Conservation (phyloP, 495 filamentous ascomycete genomes). For the Cetradonia linearis region DNA sequence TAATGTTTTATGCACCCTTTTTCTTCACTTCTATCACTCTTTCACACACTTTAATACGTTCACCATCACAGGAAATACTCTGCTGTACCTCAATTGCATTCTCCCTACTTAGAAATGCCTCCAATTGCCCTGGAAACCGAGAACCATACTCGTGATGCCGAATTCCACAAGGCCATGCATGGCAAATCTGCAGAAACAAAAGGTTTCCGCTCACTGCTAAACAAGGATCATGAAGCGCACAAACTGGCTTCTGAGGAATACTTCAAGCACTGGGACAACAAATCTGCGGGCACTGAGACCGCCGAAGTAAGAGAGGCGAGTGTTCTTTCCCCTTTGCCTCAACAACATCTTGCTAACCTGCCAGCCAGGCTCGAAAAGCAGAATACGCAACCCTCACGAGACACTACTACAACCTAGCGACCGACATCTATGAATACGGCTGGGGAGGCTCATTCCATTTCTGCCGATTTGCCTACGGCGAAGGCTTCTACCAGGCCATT, state of each 20-base stretch:
- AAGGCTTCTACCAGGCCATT: constrained; percentile 86
- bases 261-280: constrained; percentile 99
- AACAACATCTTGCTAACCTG: constrained; percentile 2
- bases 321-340: not conserved
- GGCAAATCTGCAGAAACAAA: constrained; percentile 64
- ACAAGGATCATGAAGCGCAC: constrained; percentile 74
- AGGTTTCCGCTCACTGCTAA: constrained; percentile 71
- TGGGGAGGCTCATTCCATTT: constrained; percentile 97
- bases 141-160: constrained; percentile 81
- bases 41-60: not conserved
- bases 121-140: constrained; percentile 69
- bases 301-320: constrained; percentile 65
- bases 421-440: constrained; percentile 94
- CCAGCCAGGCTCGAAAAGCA: constrained; percentile 56
- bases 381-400: constrained; percentile 94
- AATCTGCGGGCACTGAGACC: constrained; percentile 69
- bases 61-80: not conserved
- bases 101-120: constrained; percentile 44
- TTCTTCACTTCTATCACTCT: not conserved
- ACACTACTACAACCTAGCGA: constrained; percentile 98
- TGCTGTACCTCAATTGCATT: not conserved
- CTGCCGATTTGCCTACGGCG: constrained; percentile 85
- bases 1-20: not conserved
- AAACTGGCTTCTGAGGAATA: constrained; percentile 91
- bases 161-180: constrained; percentile 86